Conservation (phyloP, 345 rosid genomes). For the Cochlearia excelsa region DNA sequence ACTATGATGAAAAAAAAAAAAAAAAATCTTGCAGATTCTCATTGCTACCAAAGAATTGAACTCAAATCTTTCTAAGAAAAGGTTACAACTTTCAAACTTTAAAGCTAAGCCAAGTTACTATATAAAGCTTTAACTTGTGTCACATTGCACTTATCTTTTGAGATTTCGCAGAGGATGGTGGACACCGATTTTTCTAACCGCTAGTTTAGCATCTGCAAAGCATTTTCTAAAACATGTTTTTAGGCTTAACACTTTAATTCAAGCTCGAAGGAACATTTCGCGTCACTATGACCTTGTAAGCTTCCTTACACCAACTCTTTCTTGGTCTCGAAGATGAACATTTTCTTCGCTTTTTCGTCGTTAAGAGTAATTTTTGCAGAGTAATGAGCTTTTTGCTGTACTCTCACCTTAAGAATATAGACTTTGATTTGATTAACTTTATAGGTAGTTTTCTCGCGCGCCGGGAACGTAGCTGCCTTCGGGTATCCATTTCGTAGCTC, state of each 20-base stretch:
- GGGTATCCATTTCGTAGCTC: no score
- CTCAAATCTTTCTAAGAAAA: conserved; percentile 53
- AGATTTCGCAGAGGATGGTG: conserved; percentile 78
- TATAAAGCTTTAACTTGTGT: conserved; percentile 2
- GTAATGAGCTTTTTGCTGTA: no score
- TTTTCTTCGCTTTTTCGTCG: no score
- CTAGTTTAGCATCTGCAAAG: conserved; percentile 72
- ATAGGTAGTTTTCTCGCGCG: no score
- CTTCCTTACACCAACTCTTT: no score
- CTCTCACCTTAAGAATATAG: no score
- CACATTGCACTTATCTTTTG: no score
- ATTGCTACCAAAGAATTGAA: conserved; percentile 62
- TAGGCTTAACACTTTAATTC: conserved; percentile 76
- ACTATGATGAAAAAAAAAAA: no score
- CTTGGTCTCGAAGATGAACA: no score
- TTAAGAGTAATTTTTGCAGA: no score
- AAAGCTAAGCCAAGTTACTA: neutral
- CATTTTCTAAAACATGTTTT: conserved; percentile 68
- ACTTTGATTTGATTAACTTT: no score
- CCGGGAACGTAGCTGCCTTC: no score
- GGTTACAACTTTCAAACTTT: conserved; percentile 38
- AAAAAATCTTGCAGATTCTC: conserved; percentile 48
- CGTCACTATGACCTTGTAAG: conserved; percentile 81
- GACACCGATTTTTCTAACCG: conserved; percentile 78
- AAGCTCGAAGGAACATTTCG: conserved; percentile 43